phyloP scores from a whole-genome alignment of 2,329 filamentous ascomycete species.

The Cyclaneusma minus region DNA sequence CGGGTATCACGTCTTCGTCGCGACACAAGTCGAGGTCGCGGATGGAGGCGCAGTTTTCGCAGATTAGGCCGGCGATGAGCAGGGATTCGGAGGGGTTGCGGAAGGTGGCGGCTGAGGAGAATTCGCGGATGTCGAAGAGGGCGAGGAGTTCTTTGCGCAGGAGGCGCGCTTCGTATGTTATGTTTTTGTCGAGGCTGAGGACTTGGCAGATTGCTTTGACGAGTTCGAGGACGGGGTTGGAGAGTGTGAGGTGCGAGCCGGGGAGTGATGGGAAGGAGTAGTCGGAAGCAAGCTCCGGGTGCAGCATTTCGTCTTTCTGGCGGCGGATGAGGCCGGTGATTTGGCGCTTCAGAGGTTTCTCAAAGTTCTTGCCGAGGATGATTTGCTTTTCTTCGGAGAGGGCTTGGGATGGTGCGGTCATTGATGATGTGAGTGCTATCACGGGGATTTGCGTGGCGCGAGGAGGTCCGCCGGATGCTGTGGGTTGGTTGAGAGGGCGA shows the following conservation, averaged over 20 bases:
- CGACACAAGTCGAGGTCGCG: conserved; percentile 86
- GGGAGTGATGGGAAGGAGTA: conserved; percentile 75
- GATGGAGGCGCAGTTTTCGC: conserved; percentile 78
- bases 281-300: conserved; percentile 74
- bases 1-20: conserved; percentile 64
- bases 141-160: conserved; percentile 78
- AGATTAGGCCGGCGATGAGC: conserved; percentile 61
- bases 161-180: conserved; percentile 72
- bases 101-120: conserved; percentile 77
- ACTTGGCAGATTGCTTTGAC: conserved; percentile 92
- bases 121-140: conserved; percentile 89
- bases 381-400: conserved; percentile 46
- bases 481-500: conserved; percentile 26
- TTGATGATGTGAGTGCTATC: conserved; percentile 36
- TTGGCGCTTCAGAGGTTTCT: conserved; percentile 80
- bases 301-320: conserved; percentile 77
- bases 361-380: conserved; percentile 68
- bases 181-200: conserved; percentile 77
- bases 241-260: conserved; percentile 45
- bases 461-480: conserved; percentile 33
- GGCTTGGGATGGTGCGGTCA: too few relatives aligned
- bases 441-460: conserved; percentile 42
- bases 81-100: conserved; percentile 69
- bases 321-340: conserved; percentile 68
- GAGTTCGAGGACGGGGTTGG: conserved; percentile 75